These are phyloP conservation scores for Breviolum minutum DNA, from an alignment of 73 alveolate species.

Conservation along the genomic window DNA sequence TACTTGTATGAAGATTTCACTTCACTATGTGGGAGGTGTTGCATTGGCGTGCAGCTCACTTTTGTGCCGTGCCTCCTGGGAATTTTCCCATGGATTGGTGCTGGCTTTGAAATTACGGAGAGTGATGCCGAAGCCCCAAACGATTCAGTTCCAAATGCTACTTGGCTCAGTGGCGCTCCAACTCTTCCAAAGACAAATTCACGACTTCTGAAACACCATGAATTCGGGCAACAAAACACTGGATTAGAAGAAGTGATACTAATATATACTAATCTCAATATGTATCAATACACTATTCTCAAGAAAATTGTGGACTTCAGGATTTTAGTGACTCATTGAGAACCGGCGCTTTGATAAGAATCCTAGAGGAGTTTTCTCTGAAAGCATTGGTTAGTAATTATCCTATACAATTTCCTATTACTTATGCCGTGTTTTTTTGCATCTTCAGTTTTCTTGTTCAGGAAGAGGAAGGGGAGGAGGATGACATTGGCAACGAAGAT, in stretches of 20 bases:
- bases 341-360: no score
- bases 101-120: constrained; percentile 23
- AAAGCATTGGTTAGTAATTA: no score
- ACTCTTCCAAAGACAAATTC: no score
- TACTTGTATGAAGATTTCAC: no score
- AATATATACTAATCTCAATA: neutral
- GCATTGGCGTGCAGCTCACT: constrained; percentile 85
- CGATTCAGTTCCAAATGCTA: neutral
- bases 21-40: constrained; percentile 19
- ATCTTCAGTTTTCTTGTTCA: neutral
- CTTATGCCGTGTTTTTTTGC: no score
- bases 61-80: constrained; percentile 83
- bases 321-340: no score
- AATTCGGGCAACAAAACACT: no score
- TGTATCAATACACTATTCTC: no score
- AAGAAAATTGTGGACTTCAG: no score
- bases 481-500: constrained; percentile 45
- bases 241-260: neutral
- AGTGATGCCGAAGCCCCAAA: neutral
- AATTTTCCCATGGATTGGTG: constrained; percentile 79
- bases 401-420: no score
- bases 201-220: no score
- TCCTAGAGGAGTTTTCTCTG: no score
- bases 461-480: constrained; percentile 56
- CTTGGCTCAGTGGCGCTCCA: neutral